Base-by-base conservation (phyloP, 768 basidiomycete genomes). In the Mycena pura region DNA sequence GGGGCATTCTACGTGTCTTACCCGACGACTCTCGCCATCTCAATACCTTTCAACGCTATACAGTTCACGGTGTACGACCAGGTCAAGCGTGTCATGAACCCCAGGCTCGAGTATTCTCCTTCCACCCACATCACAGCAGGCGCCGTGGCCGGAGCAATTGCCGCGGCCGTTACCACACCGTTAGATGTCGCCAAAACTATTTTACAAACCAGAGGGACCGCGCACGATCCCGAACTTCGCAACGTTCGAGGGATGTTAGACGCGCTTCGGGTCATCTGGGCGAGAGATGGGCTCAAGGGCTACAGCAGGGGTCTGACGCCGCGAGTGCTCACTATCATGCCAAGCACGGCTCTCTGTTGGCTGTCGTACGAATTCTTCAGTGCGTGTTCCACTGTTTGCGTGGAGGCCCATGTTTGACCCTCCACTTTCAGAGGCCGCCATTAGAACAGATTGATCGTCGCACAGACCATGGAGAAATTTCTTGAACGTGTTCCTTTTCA, bases 361-460 rank as follows among this genome's bases (percentile, higher is more conserved):
- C 80, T 96, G 73, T 96, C 95, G 52, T 96, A 98, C 71, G 96
- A 98, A 76, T 97, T 96, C 79, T 97, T 97, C 85, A 97, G 95
- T 96, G 73, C 79, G 95, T 88, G 49, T 51, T 46, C 22, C 29
- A 31, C 53, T 21, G 36, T 57, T 25, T 62, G 52, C 32, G 51
- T 40, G 19, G 7, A 11, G 15, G 14, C 6, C 29, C 25, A 27
- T n/a, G 0, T 24, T 25, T 32, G 31, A 36, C 36, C 29, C 47
- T 39, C 11, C 28, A 10, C 55, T 65, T 71, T 60, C 76, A 89
- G 88, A 89, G 76, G 86, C 81, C 60, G 85, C 86, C 32, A 89
- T 89, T 76, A 86, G 88, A 69, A 77, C 80, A 43, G 74, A 81
- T 65, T 79, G 73, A 72, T 69, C 15, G 43, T 50, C 34, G 39